phyloP scores from a whole-genome alignment of 192 early-diverging fungal species.

The Linnemannia hyalina region DNA sequence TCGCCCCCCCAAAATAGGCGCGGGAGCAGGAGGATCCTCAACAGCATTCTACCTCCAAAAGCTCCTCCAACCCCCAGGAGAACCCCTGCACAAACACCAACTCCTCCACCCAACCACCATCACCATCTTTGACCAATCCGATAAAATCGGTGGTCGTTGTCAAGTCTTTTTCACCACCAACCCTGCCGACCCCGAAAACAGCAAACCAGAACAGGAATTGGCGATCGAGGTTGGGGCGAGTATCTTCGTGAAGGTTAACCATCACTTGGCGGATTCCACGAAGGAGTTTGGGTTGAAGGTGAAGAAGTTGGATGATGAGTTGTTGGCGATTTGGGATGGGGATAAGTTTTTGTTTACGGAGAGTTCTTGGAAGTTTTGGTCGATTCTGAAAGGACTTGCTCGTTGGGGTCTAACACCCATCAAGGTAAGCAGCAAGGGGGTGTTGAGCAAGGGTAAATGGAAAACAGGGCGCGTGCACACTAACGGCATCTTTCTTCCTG shows the following conservation, averaged over 20 bases:
- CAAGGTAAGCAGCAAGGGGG: slow-evolving; percentile 46
- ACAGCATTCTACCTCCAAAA: slow-evolving; percentile 61
- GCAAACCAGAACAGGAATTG: slow-evolving; percentile 14
- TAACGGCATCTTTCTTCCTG: background rate
- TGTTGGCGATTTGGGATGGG: slow-evolving; percentile 64
- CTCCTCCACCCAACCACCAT: slow-evolving; percentile 41
- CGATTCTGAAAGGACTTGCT: slow-evolving; percentile 53
- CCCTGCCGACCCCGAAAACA: slow-evolving; percentile 21
- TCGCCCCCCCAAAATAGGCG: slow-evolving; percentile 47
- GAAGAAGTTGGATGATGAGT: slow-evolving; percentile 43
- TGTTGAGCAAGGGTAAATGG: background rate
- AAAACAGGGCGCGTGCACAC: background rate
- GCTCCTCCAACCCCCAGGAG: slow-evolving; percentile 15
- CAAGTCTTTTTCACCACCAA: slow-evolving; percentile 34
- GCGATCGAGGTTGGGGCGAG: slow-evolving; percentile 73
- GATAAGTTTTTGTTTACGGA: slow-evolving; percentile 67
- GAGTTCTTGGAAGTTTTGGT: slow-evolving; percentile 56
- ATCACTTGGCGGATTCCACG: slow-evolving; percentile 65
- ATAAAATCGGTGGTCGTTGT: slow-evolving; percentile 69
- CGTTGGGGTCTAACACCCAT: slow-evolving; percentile 62
- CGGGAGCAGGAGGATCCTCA: slow-evolving; percentile 66
- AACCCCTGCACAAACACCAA: slow-evolving; percentile 21
- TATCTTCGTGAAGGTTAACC: slow-evolving; percentile 72
- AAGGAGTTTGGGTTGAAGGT: slow-evolving; percentile 64
- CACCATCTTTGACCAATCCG: slow-evolving; percentile 68